A percentile compares a stretch with the other conserved stretches of the same genome.
Evolutionary conservation across 495 filamentous ascomycete genomes (phyloP).

Genomic region (Xylona heveae): DNA sequence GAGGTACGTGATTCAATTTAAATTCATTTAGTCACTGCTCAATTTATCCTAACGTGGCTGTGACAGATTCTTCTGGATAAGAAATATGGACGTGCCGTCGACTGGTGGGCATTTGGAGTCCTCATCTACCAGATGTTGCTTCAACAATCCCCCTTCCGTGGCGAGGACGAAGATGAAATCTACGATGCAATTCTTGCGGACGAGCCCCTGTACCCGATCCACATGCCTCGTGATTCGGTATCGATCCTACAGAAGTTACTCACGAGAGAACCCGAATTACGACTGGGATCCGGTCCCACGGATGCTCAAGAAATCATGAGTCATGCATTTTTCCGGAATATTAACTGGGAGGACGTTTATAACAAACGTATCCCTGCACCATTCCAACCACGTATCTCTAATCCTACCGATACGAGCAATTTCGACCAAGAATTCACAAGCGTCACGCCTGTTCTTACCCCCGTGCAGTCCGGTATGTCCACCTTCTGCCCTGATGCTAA

Average conservation of each 20-base stretch:
- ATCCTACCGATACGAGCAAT: conserved; percentile 91
- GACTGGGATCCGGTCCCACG: conserved; percentile 83
- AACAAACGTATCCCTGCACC: conserved; percentile 79
- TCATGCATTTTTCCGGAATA: conserved; percentile 91
- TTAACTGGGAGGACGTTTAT: conserved; percentile 98
- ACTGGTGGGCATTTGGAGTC: conserved; percentile 99
- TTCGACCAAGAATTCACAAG: conserved; percentile 98
- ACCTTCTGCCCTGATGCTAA: background rate
- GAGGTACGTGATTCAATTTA: conserved; percentile 37
- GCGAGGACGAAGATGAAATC: conserved; percentile 98
- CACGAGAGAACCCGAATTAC: conserved; percentile 80
- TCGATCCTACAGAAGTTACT: conserved; percentile 96
- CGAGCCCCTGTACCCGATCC: conserved; percentile 93
- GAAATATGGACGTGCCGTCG: conserved; percentile 95
- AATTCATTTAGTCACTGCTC: background rate
- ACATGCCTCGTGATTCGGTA: conserved; percentile 96
- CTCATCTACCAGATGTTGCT: conserved; percentile 99
- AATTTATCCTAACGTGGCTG: conserved; percentile 6
- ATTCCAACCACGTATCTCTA: conserved; percentile 74
- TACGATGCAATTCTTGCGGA: conserved; percentile 98
- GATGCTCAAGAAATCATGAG: conserved; percentile 99
- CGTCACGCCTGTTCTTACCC: conserved; percentile 90
- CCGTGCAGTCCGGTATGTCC: conserved; percentile 82
- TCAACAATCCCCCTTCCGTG: conserved; percentile 95
- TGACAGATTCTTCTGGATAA: conserved; percentile 84